Base-by-base conservation (phyloP, 2,329 filamentous ascomycete species). In the Fusarium floridanum region DNA sequence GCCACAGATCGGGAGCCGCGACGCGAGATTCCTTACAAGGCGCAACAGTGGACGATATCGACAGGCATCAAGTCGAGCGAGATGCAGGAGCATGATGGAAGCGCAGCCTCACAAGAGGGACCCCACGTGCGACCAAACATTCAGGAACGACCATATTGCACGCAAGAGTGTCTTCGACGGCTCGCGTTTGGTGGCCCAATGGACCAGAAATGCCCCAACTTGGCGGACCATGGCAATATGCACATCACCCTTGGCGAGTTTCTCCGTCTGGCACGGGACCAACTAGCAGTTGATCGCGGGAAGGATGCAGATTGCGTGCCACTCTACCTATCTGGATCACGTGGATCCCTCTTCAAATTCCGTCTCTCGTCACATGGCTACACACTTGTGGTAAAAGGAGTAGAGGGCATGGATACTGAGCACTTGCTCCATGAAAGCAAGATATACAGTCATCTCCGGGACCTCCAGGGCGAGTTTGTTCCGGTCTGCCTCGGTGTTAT, bases 331-430 rank as follows among this genome's bases (percentile, higher is more conserved):
- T 75, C 73, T 9, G 80, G 82, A 2, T 45, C 78, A 6, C 32
- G 77, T 17, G 81, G 82, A 3, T 76, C 80, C n/a, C 79, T 85
- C 59, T 84, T 84, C 73, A 85, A 85, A 73, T 43, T 85, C 8
- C 70, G 81, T 12, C 72, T 85, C 2, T 78, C 79, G 3, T 77
- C 78, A 5, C 64, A 81, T 36, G 80, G 82, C 50, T 85, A 85
- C 56, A 84, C 81, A 53, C 75, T 85, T n/a, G 79, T 85, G 3
- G 82, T 82, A 17, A 85, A 86, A 71, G 83, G 82, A 9, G 76
- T 85, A 16, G 77, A 84, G 72, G 41, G 20, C 0, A 10, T 60
- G 7, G 55, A 82, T 61, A 36, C 67, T 2, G 22, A 3, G 7
- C 61, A 61, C 32, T 72, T 85, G 4, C 73, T 66, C 20, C 71